phyloP scores from a whole-genome alignment of 2,329 filamentous ascomycete species.

The Emericellopsis atlantica region DNA sequence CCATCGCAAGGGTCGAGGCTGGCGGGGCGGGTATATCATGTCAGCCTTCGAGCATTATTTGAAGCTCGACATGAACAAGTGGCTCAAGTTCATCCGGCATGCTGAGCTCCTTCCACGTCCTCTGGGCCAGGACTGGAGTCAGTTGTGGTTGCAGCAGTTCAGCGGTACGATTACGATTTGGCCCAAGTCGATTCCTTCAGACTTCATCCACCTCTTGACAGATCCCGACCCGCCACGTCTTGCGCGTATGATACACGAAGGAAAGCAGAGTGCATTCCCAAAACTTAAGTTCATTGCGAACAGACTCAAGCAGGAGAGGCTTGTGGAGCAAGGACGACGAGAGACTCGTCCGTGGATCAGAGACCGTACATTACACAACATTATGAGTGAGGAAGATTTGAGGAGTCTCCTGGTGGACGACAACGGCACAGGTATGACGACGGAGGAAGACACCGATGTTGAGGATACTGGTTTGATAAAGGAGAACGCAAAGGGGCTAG shows the following conservation, averaged over 20 bases:
- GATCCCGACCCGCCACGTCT: slow-evolving; percentile 68
- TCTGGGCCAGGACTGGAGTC: slow-evolving; percentile 89
- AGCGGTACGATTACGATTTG: slow-evolving; percentile 92
- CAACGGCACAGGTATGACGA: slow-evolving; percentile 16
- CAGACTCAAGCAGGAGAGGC: slow-evolving; percentile 67
- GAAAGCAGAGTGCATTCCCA: slow-evolving; percentile 79
- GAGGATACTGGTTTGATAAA: slow-evolving; percentile 11
- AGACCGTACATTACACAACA: slow-evolving; percentile 43
- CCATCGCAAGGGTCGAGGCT: slow-evolving; percentile 83
- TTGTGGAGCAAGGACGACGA: slow-evolving; percentile 45
- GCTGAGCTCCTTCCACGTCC: slow-evolving; percentile 84
- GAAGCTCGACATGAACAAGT: slow-evolving; percentile 94
- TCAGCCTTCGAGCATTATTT: slow-evolving; percentile 88
- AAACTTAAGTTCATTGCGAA: slow-evolving; percentile 89
- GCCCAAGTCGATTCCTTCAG: slow-evolving; percentile 67
- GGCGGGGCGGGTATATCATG: slow-evolving; percentile 90
- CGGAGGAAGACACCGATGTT: slow-evolving; percentile 22
- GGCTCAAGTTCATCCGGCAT: slow-evolving; percentile 88
- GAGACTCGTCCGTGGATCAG: slow-evolving; percentile 36
- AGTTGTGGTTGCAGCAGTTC: slow-evolving; percentile 93
- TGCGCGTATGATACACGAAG: slow-evolving; percentile 80
- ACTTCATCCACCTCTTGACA: slow-evolving; percentile 76
- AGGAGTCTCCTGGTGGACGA: slow-evolving; percentile 30
- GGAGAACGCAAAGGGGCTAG: slow-evolving; percentile 5
- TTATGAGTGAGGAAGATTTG: slow-evolving; percentile 49